Evolutionary conservation across 1,284 basidiomycete genomes (phyloP), one percentile per base, ranked within the genome.

Genomic region (Athelia psychrophila): DNA sequence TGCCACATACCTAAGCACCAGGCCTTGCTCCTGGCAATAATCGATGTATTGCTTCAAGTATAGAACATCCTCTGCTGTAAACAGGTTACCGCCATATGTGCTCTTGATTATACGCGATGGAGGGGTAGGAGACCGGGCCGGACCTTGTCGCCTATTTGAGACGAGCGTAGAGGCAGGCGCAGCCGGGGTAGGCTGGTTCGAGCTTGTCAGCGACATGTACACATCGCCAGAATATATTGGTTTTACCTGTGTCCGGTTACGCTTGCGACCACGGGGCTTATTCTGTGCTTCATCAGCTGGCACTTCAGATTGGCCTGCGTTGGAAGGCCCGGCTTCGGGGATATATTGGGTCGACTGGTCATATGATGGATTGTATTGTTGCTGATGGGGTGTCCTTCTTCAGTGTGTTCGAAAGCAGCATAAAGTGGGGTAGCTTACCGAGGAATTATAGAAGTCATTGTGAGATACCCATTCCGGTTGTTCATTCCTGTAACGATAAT

Each of bases 1-100:
- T 22, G 36, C 18, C 47, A 59, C 59, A 44, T 53, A 86, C 86
- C 86, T 91, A 38, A 92, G 70, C 8, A 91, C 86, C 4, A 90
- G 66, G 32, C 89, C 89, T 64, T 91, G 86, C 53, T 89, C 86
- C 58, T 89, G 88, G 61, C 89, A 91, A 60, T 90, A 92, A 59
- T 91, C 88, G 47, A 92, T 91, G 62, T 92, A 91, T 61, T 82
- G 84, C 62, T 91, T 88, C 54, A 92, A 75, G 64, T 91, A 92
- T 42, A 80, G 50, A 22, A 91, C 79, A 63, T 92, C 89, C 47
- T 91, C 89, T 1, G 83, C 76, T 0, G 89, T 92, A 62, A 91
- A 92, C 36, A 91, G 63, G 61, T 92, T 91, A 2, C 89, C 90
- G 44, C 89, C 89, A 60, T 90, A 91, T 0, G 88, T 90, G 60